Percentiles rank a stretch among this genome's conserved stretches.
phyloP scores from a whole-genome alignment of 805 yeast species.

The Cyberlindnera bimundalis region DNA sequence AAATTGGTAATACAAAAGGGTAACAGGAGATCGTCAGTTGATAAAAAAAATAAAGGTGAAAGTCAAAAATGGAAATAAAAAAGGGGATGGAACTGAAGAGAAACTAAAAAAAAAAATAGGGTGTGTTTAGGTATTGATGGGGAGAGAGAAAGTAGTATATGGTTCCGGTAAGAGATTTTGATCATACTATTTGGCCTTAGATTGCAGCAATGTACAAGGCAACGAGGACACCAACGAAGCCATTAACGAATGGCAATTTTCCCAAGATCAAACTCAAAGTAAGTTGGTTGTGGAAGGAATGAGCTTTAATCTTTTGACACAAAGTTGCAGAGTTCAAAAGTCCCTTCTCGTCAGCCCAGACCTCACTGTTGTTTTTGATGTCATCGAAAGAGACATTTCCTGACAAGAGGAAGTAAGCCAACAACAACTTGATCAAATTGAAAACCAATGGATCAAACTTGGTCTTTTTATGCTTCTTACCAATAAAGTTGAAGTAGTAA shows the following conservation, averaged over 20 bases:
- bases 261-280: slow-evolving; percentile 31
- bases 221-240: slow-evolving; percentile 29
- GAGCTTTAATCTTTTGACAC: slow-evolving; percentile 19
- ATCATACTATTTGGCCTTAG: not conserved
- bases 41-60: not conserved
- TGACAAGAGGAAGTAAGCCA: slow-evolving; percentile 35
- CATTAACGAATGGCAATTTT: slow-evolving; percentile 31
- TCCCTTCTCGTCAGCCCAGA: slow-evolving; percentile 29
- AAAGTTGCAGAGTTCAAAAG: slow-evolving; percentile 17
- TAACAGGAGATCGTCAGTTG: not conserved
- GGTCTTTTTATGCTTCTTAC: slow-evolving; percentile 32
- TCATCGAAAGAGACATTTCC: slow-evolving; percentile 28
- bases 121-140: not conserved
- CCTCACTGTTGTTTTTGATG: slow-evolving; percentile 27
- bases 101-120: not conserved
- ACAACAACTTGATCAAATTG: slow-evolving; percentile 43
- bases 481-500: slow-evolving; percentile 30
- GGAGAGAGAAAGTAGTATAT: not conserved
- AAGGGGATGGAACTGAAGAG: not conserved
- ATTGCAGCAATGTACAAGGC: slow-evolving; percentile 32
- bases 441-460: slow-evolving; percentile 53
- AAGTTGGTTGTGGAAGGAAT: slow-evolving; percentile 24
- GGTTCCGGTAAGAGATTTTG: no score
- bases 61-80: not conserved
- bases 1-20: not conserved